Conservation (phyloP, 768 basidiomycete species). For the Pleurotus sapidus region DNA sequence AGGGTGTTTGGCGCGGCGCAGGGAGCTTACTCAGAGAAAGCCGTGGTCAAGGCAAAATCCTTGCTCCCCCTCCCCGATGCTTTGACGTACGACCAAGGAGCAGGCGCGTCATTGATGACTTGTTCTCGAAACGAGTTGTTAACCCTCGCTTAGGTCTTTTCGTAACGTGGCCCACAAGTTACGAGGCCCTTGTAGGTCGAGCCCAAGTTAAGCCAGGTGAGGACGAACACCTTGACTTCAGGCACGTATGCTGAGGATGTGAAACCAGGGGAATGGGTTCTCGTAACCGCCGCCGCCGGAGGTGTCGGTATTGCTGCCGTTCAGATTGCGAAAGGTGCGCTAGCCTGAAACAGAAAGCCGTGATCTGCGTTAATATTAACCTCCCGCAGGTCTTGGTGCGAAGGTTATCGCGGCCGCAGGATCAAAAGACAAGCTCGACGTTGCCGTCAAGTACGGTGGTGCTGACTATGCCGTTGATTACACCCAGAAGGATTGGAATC, state of each 20-base stretch:
- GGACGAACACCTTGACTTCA: constrained; percentile 9
- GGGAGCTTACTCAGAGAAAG: constrained; percentile 79
- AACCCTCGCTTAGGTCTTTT: constrained; percentile 52
- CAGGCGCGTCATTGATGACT: constrained; percentile 44
- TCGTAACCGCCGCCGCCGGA: constrained; percentile 94
- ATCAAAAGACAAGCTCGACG: constrained; percentile 72
- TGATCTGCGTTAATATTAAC: neutral
- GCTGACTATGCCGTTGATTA: constrained; percentile 88
- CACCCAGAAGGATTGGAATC: constrained; percentile 77
- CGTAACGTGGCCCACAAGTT: constrained; percentile 92
- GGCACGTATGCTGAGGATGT: neutral
- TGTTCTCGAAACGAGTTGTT: neutral
- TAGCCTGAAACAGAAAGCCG: too few relatives aligned
- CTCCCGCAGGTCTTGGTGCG: constrained; percentile 70
- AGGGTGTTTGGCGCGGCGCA: constrained; percentile 82
- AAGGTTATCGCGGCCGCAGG: constrained; percentile 94
- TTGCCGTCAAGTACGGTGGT: constrained; percentile 72
- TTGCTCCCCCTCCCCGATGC: constrained; percentile 70
- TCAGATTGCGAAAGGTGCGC: constrained; percentile 85
- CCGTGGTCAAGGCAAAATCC: constrained; percentile 47
- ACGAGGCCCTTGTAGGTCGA: constrained; percentile 85
- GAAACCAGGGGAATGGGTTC: constrained; percentile 76
- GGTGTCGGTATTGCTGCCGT: constrained; percentile 92
- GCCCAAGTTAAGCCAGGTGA: constrained; percentile 76
- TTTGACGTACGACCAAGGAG: constrained; percentile 83